Evolutionary conservation across 306 rosid species (phyloP).

Genomic region (Echinosophora koreensis): DNA sequence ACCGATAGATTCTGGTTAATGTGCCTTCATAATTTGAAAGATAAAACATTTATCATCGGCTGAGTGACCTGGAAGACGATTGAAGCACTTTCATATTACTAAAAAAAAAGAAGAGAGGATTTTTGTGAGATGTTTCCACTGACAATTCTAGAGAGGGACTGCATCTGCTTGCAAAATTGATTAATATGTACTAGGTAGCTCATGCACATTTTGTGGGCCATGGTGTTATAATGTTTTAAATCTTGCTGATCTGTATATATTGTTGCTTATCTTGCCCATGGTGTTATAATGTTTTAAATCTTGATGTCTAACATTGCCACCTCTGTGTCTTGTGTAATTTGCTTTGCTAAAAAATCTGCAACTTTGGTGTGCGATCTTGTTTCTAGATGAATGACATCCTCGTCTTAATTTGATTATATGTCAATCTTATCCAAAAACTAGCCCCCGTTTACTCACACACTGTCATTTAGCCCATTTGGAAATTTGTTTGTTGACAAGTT

Average conservation of each 20-base stretch:
- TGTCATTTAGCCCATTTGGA: background rate
- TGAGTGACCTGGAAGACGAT: background rate
- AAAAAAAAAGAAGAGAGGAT: background rate
- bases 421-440: background rate
- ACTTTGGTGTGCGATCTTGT: background rate
- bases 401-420: constrained; percentile 5
- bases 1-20: background rate
- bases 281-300: background rate
- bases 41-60: background rate
- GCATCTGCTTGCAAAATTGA: constrained; percentile 6
- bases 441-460: background rate
- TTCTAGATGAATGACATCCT: background rate
- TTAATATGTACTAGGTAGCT: background rate
- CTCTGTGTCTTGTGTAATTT: background rate
- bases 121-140: background rate
- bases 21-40: constrained; percentile 2
- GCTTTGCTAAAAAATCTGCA: background rate
- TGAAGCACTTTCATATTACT: background rate
- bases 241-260: background rate
- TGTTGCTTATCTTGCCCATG: background rate
- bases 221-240: background rate
- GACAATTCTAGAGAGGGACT: background rate
- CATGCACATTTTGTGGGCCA: constrained; percentile 5
- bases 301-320: background rate
- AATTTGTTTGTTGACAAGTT: background rate